A percentile compares a stretch with the other conserved stretches of the same genome.
Evolutionary conservation across 257 asterid species (phyloP).

Genomic region (Ilex aquifolium): DNA sequence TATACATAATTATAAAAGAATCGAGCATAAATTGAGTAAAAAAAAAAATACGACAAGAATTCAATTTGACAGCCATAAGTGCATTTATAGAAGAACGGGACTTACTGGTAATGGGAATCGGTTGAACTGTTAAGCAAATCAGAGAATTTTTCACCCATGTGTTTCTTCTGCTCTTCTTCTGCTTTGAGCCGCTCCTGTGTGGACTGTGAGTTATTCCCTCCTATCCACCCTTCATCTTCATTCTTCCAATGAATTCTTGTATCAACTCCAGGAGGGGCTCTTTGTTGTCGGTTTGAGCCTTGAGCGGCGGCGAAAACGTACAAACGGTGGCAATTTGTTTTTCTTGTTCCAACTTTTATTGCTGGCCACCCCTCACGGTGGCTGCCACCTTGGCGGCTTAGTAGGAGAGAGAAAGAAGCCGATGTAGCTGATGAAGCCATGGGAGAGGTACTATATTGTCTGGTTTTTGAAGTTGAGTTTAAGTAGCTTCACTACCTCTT

Average conservation of each 20-base stretch:
- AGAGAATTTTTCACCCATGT: conserved; percentile 54
- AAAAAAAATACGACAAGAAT: too few species aligned
- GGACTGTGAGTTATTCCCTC: conserved; percentile 38
- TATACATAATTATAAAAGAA: too few species aligned
- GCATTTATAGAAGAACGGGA: conserved; percentile 8
- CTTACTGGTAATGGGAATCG: conserved; percentile 85
- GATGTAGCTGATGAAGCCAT: conserved; percentile 66
- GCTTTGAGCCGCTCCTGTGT: conserved; percentile 32
- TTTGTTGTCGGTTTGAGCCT: conserved; percentile 32
- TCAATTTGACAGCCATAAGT: too few species aligned
- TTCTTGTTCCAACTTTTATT: conserved; percentile 11
- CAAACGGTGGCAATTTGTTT: conserved; percentile 1
- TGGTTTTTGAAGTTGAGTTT: conserved; percentile 4
- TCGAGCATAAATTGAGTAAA: too few species aligned
- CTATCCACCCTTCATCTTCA: conserved; percentile 91
- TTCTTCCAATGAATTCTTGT: conserved; percentile 90
- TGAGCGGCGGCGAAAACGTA: conserved; percentile 41
- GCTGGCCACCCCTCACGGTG: conserved; percentile 9
- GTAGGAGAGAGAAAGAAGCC: conserved; percentile 35
- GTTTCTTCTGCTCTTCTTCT: conserved; percentile 34
- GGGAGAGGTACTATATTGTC: conserved; percentile 10
- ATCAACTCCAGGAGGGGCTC: conserved; percentile 69
- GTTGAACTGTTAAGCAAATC: conserved; percentile 70
- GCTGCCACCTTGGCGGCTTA: conserved; percentile 25
- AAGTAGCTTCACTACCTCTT: conserved; percentile 15